Evolutionary conservation across 306 rosid genomes (phyloP), one percentile per base, ranked within the genome.

Genomic region (Chamaecrista fasciculata): DNA sequence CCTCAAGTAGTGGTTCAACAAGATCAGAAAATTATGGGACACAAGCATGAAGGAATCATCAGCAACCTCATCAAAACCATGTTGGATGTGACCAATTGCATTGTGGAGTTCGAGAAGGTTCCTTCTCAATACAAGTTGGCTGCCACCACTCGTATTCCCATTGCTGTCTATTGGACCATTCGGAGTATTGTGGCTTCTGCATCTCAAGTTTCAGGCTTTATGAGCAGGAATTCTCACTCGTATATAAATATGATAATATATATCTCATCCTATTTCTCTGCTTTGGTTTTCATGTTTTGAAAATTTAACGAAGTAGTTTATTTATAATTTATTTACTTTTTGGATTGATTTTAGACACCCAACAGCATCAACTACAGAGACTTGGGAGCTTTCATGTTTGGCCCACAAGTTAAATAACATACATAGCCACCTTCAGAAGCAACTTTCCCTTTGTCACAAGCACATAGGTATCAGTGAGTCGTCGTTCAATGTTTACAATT

Each of bases 301-400:
- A n/a, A n/a, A n/a, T n/a, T n/a, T n/a, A n/a, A n/a, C n/a, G n/a
- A n/a, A n/a, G n/a, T n/a, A n/a, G n/a, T n/a, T n/a, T n/a, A n/a
- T n/a, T n/a, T n/a, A n/a, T 33, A 33, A 15, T 9, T 8, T 15
- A 6, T 16, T 57, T 29, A 0, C 6, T 1, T 31, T 31, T 42
- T n/a, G 23, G 43, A 15, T 57, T 31, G 25, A 57, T 57, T 11
- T 31, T 31, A 57, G 63, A 31, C 25, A 16, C 16, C 16, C 16
- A 31, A 24, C 56, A 71, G 71, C 69, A 36, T 75, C 69, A 36
- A 56, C 72, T 31, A 49, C 82, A n/a, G 88, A 86, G 44, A 39
- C 82, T 16, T 91, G 97, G 92, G 95, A 91, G 51, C 81, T 87
- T 18, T 80, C 95, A n/a, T 78, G 85, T 20, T 67, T 84, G 79